These are phyloP conservation scores for Centaurea solstitialis DNA, from an alignment of 129 eudicot genomes.

Conservation along the genomic window DNA sequence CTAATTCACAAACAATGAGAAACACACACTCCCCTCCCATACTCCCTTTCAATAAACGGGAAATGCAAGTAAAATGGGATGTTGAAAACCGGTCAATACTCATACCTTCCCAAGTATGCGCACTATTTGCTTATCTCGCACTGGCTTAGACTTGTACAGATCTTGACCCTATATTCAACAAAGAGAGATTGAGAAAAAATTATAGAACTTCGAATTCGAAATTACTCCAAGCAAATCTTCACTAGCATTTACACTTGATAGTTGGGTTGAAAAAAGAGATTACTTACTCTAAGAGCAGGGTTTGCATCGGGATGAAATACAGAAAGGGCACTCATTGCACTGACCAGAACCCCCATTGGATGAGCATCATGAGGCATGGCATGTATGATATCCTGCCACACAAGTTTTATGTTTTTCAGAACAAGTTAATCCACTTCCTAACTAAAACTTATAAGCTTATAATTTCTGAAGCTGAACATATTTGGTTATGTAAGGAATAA, in stretches of 20 bases:
- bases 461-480: neutral
- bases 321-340: constrained; percentile 98
- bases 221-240: neutral
- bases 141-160: constrained; percentile 90
- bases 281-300: constrained; percentile 94
- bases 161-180: constrained; percentile 77
- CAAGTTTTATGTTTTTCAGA: neutral
- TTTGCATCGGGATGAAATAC: constrained; percentile 98
- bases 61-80: neutral
- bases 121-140: constrained; percentile 96
- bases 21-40: neutral
- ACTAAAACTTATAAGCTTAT: neutral
- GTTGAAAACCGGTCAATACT: neutral
- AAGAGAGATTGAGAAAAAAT: neutral
- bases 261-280: neutral
- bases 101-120: constrained; percentile 97
- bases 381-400: constrained; percentile 91
- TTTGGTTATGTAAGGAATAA: neutral
- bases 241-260: too few relatives aligned
- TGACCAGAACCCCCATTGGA: constrained; percentile 99
- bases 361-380: constrained; percentile 99
- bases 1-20: neutral
- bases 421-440: neutral
- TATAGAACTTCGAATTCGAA: constrained; percentile 2
- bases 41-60: neutral